phyloP scores from a whole-genome alignment of 2,329 filamentous ascomycete genomes.

The Aspergillus sp. region DNA sequence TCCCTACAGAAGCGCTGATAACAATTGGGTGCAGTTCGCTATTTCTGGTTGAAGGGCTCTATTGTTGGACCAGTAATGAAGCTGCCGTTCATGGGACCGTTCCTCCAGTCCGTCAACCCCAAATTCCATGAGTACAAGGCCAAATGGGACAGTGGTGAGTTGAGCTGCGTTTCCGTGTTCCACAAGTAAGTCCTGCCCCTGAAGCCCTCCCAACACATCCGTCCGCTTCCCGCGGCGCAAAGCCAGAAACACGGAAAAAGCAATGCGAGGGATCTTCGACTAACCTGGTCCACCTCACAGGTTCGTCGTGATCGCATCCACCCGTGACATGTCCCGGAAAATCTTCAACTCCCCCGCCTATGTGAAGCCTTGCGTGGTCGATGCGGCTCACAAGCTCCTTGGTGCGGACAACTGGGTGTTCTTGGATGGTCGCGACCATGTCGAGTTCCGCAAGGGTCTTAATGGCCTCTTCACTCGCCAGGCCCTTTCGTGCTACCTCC shows the following conservation, averaged over 20 bases:
- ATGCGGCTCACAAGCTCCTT: conserved; percentile 88
- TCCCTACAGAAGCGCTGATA: conserved; percentile 2
- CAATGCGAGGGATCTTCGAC: neutral
- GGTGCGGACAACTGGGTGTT: conserved; percentile 95
- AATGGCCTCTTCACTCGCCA: conserved; percentile 92
- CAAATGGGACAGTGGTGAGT: conserved; percentile 86
- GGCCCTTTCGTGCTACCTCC: conserved; percentile 83
- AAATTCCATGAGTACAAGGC: conserved; percentile 87
- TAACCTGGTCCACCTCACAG: conserved; percentile 30
- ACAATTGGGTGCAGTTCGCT: conserved; percentile 57
- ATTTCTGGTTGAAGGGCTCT: conserved; percentile 70
- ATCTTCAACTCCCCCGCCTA: conserved; percentile 91
- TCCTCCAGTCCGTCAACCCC: conserved; percentile 86
- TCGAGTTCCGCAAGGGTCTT: conserved; percentile 95
- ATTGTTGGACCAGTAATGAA: conserved; percentile 75
- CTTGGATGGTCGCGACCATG: conserved; percentile 88
- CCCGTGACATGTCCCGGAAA: conserved; percentile 91
- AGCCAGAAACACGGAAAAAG: neutral
- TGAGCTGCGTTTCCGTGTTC: conserved; percentile 98
- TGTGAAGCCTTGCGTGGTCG: conserved; percentile 95
- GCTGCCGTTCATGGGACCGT: conserved; percentile 88
- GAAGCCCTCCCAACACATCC: neutral
- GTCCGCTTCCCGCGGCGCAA: neutral
- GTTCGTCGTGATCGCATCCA: conserved; percentile 95
- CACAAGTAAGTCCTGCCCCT: conserved; percentile 70